A percentile compares a stretch with the other conserved stretches of the same genome.
Conservation (phyloP, 2,329 filamentous ascomycete genomes). For the Pseudogymnoascus verrucosus region DNA sequence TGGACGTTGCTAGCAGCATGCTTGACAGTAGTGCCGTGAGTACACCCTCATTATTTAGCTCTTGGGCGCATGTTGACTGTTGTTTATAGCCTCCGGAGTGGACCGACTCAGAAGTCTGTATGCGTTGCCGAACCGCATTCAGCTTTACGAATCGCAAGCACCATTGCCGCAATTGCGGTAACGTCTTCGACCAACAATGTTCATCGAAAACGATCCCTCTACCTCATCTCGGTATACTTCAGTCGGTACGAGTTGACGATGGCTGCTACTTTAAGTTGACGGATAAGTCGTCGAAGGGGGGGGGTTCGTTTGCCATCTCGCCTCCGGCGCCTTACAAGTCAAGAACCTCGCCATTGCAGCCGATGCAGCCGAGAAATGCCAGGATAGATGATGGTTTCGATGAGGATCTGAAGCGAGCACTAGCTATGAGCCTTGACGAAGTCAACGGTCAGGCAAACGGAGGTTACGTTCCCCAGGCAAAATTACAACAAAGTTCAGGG, state of each 20-base stretch:
- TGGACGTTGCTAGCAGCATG: constrained; percentile 90
- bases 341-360: constrained; percentile 37
- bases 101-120: constrained; percentile 96
- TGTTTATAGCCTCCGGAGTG: constrained; percentile 76
- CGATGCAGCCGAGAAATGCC: constrained; percentile 83
- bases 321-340: constrained; percentile 49
- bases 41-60: constrained; percentile 16
- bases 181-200: constrained; percentile 93
- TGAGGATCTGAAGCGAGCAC: constrained; percentile 83
- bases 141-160: constrained; percentile 98
- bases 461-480: constrained; percentile 63
- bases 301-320: constrained; percentile 34
- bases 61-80: constrained; percentile 4
- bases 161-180: constrained; percentile 95
- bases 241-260: constrained; percentile 89
- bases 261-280: constrained; percentile 88
- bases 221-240: constrained; percentile 85
- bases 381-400: constrained; percentile 87
- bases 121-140: constrained; percentile 92
- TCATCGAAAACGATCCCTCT: constrained; percentile 82
- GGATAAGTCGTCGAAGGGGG: constrained; percentile 53
- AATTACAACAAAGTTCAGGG: constrained; percentile 34
- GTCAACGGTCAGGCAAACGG: constrained; percentile 56
- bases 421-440: constrained; percentile 97
- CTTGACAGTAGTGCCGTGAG: constrained; percentile 89